A percentile compares a stretch with the other conserved stretches of the same genome.
Evolutionary conservation across 2,329 filamentous ascomycete species (phyloP).

Genomic region (Claviceps sp.): DNA sequence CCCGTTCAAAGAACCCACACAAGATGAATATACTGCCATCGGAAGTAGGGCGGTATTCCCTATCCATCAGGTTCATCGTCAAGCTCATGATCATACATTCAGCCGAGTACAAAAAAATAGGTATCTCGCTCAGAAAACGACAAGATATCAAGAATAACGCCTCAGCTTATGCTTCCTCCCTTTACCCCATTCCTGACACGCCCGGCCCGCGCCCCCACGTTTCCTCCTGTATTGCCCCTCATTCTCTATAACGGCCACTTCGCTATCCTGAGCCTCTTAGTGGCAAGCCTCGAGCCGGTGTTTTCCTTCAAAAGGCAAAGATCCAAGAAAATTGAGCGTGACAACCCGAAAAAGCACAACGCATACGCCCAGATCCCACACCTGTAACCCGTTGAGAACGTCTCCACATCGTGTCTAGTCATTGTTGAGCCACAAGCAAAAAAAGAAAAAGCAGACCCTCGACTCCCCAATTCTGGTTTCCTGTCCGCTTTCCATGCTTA

Average conservation of each 20-base stretch:
- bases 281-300: not conserved
- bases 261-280: not conserved
- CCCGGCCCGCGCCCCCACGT: not conserved
- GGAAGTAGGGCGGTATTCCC: not conserved
- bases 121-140: slow-evolving; percentile 8
- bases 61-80: not conserved
- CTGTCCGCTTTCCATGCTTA: not conserved
- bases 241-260: not conserved
- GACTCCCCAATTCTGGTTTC: not conserved
- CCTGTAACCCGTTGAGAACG: not conserved
- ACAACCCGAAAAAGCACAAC: not conserved
- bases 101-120: slow-evolving; percentile 5
- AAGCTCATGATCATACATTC: not conserved
- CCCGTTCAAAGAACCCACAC: not conserved
- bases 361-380: not conserved
- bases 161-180: slow-evolving; percentile 7
- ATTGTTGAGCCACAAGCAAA: not conserved
- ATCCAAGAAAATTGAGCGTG: slow-evolving; percentile 6
- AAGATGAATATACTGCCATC: slow-evolving; percentile 19
- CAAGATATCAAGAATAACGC: slow-evolving; percentile 7
- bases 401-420: slow-evolving; percentile 1
- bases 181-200: not conserved
- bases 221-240: not conserved
- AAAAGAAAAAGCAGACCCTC: not conserved
- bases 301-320: slow-evolving; percentile 4